Conservation (phyloP, 345 rosid genomes). For the Luvunga scandens region DNA sequence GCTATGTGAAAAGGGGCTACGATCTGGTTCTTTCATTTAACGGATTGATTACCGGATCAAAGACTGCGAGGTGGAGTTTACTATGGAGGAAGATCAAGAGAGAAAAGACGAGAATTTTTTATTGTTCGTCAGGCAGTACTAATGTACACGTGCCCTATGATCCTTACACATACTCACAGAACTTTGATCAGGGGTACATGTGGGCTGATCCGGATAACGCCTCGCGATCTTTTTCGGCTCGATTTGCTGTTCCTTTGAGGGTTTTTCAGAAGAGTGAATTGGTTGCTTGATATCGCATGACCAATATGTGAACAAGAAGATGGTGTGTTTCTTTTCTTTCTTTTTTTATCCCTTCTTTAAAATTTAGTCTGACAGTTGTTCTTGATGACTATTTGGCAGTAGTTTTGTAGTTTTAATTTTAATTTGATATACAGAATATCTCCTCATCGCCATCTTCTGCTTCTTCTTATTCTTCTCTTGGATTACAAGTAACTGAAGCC, state of each 20-base stretch:
- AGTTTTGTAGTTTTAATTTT: background rate
- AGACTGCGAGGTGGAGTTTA: constrained; percentile 20
- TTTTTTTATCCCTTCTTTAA: too few species aligned
- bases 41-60: constrained; percentile 1
- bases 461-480: background rate
- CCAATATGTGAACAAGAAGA: background rate
- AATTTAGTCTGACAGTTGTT: background rate
- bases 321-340: background rate
- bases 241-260: constrained; percentile 42
- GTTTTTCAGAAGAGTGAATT: constrained; percentile 15
- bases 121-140: constrained; percentile 9
- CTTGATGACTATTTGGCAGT: background rate
- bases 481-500: background rate
- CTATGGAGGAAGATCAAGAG: constrained; percentile 40
- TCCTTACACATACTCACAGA: constrained; percentile 32
- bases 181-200: constrained; percentile 39
- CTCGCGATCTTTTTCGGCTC: constrained; percentile 42
- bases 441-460: background rate
- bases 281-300: constrained; percentile 4
- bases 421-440: background rate
- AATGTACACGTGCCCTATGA: constrained; percentile 32
- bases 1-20: constrained; percentile 11
- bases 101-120: constrained; percentile 24
- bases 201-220: constrained; percentile 30
- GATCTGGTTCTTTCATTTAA: constrained; percentile 19